Evolutionary conservation across 1,284 basidiomycete species (phyloP).

Genomic region (Somion occarium): DNA sequence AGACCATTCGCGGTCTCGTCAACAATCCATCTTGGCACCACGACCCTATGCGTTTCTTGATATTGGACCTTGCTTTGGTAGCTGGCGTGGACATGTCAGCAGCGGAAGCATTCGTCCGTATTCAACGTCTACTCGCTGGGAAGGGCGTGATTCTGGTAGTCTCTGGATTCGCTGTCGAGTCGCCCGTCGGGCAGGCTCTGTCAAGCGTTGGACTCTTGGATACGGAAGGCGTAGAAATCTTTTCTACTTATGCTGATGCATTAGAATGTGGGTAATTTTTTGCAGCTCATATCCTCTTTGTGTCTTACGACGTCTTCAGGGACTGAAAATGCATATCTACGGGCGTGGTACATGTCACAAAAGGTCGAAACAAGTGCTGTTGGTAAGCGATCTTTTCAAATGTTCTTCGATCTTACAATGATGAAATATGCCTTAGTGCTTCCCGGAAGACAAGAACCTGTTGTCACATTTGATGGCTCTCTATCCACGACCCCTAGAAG

Average conservation of each 20-base stretch:
- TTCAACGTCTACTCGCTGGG: constrained; percentile 78
- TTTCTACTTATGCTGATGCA: constrained; percentile 83
- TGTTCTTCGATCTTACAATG: not conserved
- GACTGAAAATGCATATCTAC: constrained; percentile 87
- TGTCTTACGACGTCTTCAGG: constrained; percentile 36
- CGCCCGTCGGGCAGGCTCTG: constrained; percentile 67
- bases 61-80: constrained; percentile 84
- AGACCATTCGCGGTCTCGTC: constrained; percentile 71
- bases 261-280: constrained; percentile 74
- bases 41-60: constrained; percentile 85
- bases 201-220: constrained; percentile 74
- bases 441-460: constrained; percentile 49
- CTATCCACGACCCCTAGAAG: constrained; percentile 72
- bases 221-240: constrained; percentile 77
- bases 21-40: constrained; percentile 72
- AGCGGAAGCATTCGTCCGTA: constrained; percentile 91
- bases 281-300: not conserved
- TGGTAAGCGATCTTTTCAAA: constrained; percentile 19
- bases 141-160: constrained; percentile 84
- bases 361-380: constrained; percentile 45
- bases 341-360: constrained; percentile 67
- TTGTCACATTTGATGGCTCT: constrained; percentile 46
- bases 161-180: constrained; percentile 72
- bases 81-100: constrained; percentile 92
- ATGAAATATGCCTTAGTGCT: constrained; percentile 48